Evolutionary conservation across 768 basidiomycete genomes (phyloP).

Genomic region (Boletus sp.): DNA sequence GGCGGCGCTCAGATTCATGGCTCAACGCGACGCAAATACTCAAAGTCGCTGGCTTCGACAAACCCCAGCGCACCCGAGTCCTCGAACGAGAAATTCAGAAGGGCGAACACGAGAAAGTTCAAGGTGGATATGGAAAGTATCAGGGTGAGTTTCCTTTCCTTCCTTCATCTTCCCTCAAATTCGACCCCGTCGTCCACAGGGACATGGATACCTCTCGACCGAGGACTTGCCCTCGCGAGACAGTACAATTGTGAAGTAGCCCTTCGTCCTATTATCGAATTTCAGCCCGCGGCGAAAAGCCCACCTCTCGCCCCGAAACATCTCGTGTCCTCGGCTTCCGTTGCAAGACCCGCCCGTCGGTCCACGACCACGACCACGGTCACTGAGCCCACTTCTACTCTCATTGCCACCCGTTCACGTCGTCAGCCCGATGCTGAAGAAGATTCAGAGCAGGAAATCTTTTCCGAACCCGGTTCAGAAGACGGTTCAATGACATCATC

Average conservation of each 20-base stretch:
- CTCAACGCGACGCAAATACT: conserved; percentile 98
- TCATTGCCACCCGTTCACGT: conserved; percentile 56
- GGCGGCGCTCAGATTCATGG: conserved; percentile 93
- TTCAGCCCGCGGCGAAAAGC: conserved; percentile 83
- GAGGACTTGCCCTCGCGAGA: conserved; percentile 79
- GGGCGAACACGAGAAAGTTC: conserved; percentile 98
- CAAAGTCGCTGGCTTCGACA: conserved; percentile 99
- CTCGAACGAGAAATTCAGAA: conserved; percentile 98
- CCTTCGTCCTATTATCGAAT: conserved; percentile 92
- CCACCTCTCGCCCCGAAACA: conserved; percentile 97
- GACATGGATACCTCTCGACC: conserved; percentile 96
- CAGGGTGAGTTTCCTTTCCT: conserved; percentile 65
- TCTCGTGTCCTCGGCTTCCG: conserved; percentile 65
- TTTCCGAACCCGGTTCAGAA: conserved; percentile 74
- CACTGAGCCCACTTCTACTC: conserved; percentile 15
- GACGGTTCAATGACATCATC: conserved; percentile 90
- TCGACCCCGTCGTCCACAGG: conserved; percentile 46
- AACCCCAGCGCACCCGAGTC: conserved; percentile 95
- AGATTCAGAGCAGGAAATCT: conserved; percentile 58
- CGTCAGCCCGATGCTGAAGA: conserved; percentile 49
- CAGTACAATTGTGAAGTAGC: conserved; percentile 90
- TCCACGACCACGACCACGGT: conserved; percentile 3
- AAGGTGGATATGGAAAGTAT: conserved; percentile 99
- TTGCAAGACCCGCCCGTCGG: conserved; percentile 31
- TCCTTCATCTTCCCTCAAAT: neutral